Evolutionary conservation across 495 filamentous ascomycete genomes (phyloP), one percentile per base, ranked within the genome.

Genomic region (Lasiosphaeria miniovina): DNA sequence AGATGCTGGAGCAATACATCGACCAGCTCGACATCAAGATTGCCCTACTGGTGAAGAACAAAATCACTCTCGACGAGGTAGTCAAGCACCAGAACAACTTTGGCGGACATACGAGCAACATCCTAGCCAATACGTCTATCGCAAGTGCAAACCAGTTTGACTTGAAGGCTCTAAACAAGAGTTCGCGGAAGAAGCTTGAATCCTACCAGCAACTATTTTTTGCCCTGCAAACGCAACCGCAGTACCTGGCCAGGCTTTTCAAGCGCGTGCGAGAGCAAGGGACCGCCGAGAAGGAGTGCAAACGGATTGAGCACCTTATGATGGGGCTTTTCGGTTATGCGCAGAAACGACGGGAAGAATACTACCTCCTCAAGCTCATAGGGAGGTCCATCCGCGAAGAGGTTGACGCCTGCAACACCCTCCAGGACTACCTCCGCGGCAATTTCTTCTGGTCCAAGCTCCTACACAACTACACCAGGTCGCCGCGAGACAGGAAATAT

Each of bases 21-120:
- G 92, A 95, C 65, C 93, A 98, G 66, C 81, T 99, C 46, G 95
- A 98, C 68, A 96, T 97, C 80, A 99, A 99, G 76, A 99, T 99
- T 68, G 94, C 93, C 11, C 84, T 99, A 5, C 82, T 99, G 14
- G 95, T 98, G 61, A 97, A 98, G 79, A 98, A 98, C 76, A 99
- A 98, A 75, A 99, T 99, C 69, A 98, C 95, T 0, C 81, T 98
- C 1, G 94, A 99, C 70, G 94, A 99, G 79, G 93, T 99, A 49
- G 89, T 98, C 49, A 93, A 89, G 68, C 95, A 98, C 70, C 95
- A 98, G 72, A 93, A 88, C 75, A 94, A 94, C 69, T 96, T 95
- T 67, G 95, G 94, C 55, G 95, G 94, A 2, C 89, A 95, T 65
- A 88, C 91, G 51, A 91, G 91, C 59, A 92, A 83, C 64, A 79